Conservation (phyloP, 768 basidiomycete genomes). For the Myochromella boudieri region DNA sequence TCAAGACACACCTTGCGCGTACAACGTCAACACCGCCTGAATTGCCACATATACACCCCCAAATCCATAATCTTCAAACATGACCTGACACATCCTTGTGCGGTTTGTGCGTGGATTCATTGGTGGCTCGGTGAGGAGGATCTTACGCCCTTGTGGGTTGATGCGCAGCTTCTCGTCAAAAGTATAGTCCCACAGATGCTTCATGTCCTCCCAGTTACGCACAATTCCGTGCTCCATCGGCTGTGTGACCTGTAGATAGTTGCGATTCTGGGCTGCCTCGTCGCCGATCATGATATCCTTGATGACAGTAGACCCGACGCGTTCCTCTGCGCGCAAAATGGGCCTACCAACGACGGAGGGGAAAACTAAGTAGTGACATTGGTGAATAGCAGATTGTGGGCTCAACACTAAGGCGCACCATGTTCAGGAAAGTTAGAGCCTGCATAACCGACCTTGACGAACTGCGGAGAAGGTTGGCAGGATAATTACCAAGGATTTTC, state of each 20-base stretch:
- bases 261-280: conserved; percentile 91
- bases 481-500: conserved; percentile 2
- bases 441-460: conserved; percentile 89
- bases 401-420: conserved; percentile 45
- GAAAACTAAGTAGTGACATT: conserved; percentile 70
- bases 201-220: conserved; percentile 99
- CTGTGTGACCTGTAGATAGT: conserved; percentile 94
- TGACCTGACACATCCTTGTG: conserved; percentile 93
- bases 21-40: conserved; percentile 96
- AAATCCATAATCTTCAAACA: conserved; percentile 99
- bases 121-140: conserved; percentile 95
- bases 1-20: conserved; percentile 84
- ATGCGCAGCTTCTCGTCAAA: conserved; percentile 94
- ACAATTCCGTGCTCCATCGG: conserved; percentile 99
- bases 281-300: conserved; percentile 99
- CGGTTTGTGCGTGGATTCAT: conserved; percentile 97
- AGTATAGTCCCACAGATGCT: conserved; percentile 96
- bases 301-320: conserved; percentile 82
- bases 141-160: conserved; percentile 83
- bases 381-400: not conserved
- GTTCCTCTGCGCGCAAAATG: conserved; percentile 96
- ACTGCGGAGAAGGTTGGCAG: conserved; percentile 42
- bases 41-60: conserved; percentile 96
- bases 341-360: conserved; percentile 96
- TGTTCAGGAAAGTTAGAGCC: conserved; percentile 95